These are phyloP conservation scores for Novymonas esmeraldas DNA, from an alignment of 208 protist species.

Conservation along the genomic window DNA sequence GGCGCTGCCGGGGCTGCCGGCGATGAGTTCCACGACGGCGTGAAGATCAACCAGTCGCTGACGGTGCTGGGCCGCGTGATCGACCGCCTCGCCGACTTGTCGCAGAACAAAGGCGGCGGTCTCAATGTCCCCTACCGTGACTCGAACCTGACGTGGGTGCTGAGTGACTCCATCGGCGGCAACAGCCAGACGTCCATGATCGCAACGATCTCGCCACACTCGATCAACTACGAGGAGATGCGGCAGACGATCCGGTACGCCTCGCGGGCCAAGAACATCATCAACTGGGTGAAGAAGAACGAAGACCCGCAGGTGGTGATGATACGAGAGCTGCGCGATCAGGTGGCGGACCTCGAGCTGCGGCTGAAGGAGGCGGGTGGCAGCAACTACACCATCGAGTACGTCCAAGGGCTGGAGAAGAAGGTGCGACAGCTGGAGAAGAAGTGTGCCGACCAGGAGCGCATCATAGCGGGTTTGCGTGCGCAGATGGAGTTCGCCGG, in stretches of 20 bases:
- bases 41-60: slow-evolving; percentile 93
- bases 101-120: slow-evolving; percentile 52
- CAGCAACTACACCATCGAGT: slow-evolving; percentile 69
- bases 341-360: slow-evolving; percentile 65
- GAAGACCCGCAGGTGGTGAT: slow-evolving; percentile 88
- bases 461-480: slow-evolving; percentile 48
- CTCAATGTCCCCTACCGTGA: slow-evolving; percentile 63
- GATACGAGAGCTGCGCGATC: slow-evolving; percentile 53
- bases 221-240: slow-evolving; percentile 93
- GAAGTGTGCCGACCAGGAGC: slow-evolving; percentile 62
- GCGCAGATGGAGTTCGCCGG: slow-evolving; percentile 51
- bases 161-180: slow-evolving; percentile 92
- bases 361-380: slow-evolving; percentile 60
- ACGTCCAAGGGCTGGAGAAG: slow-evolving; percentile 58
- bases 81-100: slow-evolving; percentile 78
- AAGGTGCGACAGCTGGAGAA: slow-evolving; percentile 42
- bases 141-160: slow-evolving; percentile 85
- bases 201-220: slow-evolving; percentile 91
- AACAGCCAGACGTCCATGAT: slow-evolving; percentile 96
- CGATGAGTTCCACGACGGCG: slow-evolving; percentile 71
- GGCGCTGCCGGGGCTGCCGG: slow-evolving; percentile 67
- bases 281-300: slow-evolving; percentile 91
- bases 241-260: slow-evolving; percentile 93
- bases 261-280: slow-evolving; percentile 90
- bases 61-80: slow-evolving; percentile 92